Conservation (phyloP, 2,329 filamentous ascomycete genomes). For the Botryotinia globosa region DNA sequence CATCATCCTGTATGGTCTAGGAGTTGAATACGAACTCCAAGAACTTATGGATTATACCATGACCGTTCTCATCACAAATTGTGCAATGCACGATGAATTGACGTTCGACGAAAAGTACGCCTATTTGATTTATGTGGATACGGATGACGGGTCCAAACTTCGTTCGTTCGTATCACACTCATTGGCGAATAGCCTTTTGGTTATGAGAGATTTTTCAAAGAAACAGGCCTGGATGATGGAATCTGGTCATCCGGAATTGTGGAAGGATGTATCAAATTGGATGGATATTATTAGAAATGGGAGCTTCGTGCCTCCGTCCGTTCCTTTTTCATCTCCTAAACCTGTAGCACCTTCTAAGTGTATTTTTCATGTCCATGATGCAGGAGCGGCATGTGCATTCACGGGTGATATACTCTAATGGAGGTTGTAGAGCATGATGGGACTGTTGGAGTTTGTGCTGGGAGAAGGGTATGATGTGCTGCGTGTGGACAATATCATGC, state of each 20-base stretch:
- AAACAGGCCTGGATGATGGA: neutral
- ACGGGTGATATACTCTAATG: neutral
- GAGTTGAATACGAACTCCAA: neutral
- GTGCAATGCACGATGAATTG: neutral
- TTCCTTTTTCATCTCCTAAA: neutral
- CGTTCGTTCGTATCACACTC: neutral
- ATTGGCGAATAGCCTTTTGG: neutral
- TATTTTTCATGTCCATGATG: neutral
- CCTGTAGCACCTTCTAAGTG: neutral
- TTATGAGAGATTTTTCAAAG: neutral
- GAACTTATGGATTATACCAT: conserved; percentile 4
- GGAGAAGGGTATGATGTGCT: neutral
- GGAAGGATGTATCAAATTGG: neutral
- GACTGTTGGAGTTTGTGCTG: neutral
- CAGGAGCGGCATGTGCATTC: neutral
- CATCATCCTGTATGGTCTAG: neutral
- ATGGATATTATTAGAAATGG: neutral
- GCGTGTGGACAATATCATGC: too few species aligned
- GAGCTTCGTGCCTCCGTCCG: neutral
- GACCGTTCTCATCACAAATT: neutral
- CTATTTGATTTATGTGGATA: neutral
- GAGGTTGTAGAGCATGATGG: too few species aligned
- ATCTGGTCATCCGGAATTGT: neutral
- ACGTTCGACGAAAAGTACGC: neutral
- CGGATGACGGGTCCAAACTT: neutral